These are phyloP conservation scores for Juglanconis oblonga DNA, from an alignment of 2,329 filamentous ascomycete genomes.

Conservation along the genomic window DNA sequence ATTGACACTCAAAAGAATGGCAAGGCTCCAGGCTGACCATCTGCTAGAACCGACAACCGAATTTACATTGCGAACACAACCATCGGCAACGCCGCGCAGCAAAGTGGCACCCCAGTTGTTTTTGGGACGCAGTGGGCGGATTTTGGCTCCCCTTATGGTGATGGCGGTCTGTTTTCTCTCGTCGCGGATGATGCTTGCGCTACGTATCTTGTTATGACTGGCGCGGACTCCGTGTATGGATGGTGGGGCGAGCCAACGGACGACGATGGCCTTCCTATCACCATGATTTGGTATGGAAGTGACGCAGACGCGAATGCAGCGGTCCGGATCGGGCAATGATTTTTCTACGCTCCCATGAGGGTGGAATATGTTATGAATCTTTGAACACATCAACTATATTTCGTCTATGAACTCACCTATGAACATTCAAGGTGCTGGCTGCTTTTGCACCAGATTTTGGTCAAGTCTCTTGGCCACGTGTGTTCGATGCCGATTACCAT, in stretches of 20 bases:
- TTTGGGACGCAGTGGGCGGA: background rate
- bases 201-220: background rate
- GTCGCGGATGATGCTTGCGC: background rate
- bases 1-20: background rate
- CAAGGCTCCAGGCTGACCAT: background rate
- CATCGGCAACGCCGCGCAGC: background rate
- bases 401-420: too few relatives aligned
- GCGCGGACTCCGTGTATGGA: background rate
- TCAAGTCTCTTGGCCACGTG: too few relatives aligned
- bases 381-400: too few relatives aligned
- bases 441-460: too few relatives aligned
- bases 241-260: background rate
- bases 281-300: background rate
- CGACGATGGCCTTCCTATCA: background rate
- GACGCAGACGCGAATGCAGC: background rate
- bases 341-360: too few relatives aligned
- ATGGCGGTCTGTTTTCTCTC: background rate
- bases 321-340: background rate
- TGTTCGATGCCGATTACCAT: too few relatives aligned
- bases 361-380: too few relatives aligned
- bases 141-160: background rate
- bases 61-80: background rate
- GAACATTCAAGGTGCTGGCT: too few relatives aligned
- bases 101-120: background rate
- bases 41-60: background rate